These are phyloP conservation scores for Eragrostis nindensis DNA, from an alignment of 176 grass and related monocot genomes.

Conservation along the genomic window DNA sequence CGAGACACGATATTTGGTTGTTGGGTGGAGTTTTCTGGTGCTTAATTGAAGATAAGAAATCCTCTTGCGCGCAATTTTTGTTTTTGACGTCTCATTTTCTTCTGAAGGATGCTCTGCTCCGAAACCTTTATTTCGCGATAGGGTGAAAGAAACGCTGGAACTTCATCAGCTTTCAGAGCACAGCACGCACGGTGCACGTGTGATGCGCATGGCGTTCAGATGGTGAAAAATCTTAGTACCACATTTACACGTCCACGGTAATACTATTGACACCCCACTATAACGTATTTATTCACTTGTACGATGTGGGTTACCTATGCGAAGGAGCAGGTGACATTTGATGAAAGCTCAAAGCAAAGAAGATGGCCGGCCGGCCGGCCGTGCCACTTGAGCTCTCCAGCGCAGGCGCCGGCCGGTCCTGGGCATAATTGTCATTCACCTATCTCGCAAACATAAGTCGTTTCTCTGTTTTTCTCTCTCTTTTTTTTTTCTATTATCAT, in stretches of 20 bases:
- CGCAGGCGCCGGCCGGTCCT: background rate
- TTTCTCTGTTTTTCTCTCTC: background rate
- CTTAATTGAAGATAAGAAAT: background rate
- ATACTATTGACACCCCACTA: no score
- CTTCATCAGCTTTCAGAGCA: no score
- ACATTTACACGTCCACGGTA: no score
- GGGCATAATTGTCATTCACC: slow-evolving; percentile 14
- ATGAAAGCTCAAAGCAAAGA: background rate
- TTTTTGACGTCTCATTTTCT: background rate
- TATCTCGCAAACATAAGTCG: background rate
- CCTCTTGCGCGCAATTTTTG: background rate
- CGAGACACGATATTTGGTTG: slow-evolving; percentile 22
- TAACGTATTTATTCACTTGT: background rate
- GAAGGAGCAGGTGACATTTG: background rate
- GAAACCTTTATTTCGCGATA: no score
- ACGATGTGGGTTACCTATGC: background rate
- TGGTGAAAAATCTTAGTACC: no score
- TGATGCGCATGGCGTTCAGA: no score
- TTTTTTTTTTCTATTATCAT: background rate
- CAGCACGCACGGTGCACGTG: no score
- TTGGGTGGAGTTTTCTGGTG: background rate
- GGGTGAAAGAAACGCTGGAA: no score
- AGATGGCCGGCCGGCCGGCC: background rate
- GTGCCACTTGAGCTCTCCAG: background rate
- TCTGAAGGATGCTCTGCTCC: background rate